Base-by-base conservation (phyloP, 805 yeast genomes). In the Candida broadrunensis region DNA sequence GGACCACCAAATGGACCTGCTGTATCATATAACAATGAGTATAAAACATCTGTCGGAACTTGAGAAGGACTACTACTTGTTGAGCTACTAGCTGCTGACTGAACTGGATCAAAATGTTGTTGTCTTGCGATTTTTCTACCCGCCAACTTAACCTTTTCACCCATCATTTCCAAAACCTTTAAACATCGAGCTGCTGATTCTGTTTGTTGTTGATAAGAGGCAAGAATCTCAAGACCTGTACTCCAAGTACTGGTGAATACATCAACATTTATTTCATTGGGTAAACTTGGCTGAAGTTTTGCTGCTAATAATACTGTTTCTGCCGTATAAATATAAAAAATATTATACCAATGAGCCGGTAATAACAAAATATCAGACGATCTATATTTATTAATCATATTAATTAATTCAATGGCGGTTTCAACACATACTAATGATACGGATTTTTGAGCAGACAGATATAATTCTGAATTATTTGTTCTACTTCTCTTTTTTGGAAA, bases 261-360 rank as follows among this genome's bases (percentile, higher is more conserved):
- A 5, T 20, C 27, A 18, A 32, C 30, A 17, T 43, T 46, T 12
- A 42, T 23, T 23, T 47, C 43, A 15, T 45, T 37, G 18, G 45
- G 51, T 15, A 54, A 38, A 4, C 37, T 14, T 5, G 56, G 56
- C 17, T 46, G 48, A 4, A 55, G 46, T 37, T 48, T 53, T 14
- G 54, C 55, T 3, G 58, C 54, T 21, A 55, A 38, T 20, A 55
- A 18, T 4, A 55, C 54, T 15, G 49, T 43, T 11, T 46, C 54
- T 3, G 59, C 47, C 12, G 56, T 46, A 37, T 55, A 55, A 12
- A 49, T 32, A 34, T 55, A 55, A 30, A 44, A 55, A 2, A 55
- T 44, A 33, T 43, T 44, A 34, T 50, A 51, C 60, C 60, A 55
- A 38, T 44, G 41, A 17, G 50, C 50, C 4, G 60, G 58, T 3